Evolutionary conservation across 345 rosid genomes (phyloP).

Genomic region (Durio zibethinus): DNA sequence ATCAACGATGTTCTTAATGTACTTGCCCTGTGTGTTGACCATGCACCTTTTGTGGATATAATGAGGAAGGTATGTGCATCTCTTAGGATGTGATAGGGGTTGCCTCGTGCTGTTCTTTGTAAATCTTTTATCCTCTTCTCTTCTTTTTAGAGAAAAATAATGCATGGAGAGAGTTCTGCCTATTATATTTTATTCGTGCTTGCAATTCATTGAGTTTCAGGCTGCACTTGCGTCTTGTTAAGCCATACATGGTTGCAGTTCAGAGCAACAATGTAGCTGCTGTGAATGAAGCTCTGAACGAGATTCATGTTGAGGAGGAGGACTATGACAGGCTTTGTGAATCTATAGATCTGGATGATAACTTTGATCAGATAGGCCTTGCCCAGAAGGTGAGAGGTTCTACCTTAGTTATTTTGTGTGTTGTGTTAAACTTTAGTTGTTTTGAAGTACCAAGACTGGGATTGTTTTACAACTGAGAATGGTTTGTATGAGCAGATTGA

Average conservation of each 20-base stretch:
- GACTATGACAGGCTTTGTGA: slow-evolving; percentile 89
- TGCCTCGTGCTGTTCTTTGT: neutral
- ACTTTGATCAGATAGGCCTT: slow-evolving; percentile 86
- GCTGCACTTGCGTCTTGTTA: slow-evolving; percentile 87
- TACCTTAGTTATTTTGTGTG: too few relatives aligned
- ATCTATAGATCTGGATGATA: slow-evolving; percentile 84
- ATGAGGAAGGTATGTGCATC: slow-evolving; percentile 66
- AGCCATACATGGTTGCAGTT: slow-evolving; percentile 94
- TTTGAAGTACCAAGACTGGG: too few relatives aligned
- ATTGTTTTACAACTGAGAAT: too few relatives aligned
- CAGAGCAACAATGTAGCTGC: slow-evolving; percentile 90
- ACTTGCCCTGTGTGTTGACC: slow-evolving; percentile 87
- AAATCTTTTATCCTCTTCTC: too few relatives aligned
- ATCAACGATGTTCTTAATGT: slow-evolving; percentile 91
- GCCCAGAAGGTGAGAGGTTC: slow-evolving; percentile 63
- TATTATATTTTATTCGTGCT: neutral
- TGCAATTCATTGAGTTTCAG: slow-evolving; percentile 34
- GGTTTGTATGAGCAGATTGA: too few relatives aligned
- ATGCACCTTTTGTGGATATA: slow-evolving; percentile 91
- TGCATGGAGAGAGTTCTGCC: too few relatives aligned
- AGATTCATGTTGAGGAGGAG: slow-evolving; percentile 87
- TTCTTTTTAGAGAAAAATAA: too few relatives aligned
- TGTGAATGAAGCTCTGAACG: slow-evolving; percentile 87
- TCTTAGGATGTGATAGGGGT: neutral
- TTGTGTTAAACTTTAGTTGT: too few relatives aligned